Evolutionary conservation across 2,329 filamentous ascomycete genomes (phyloP).

Genomic region (Monosporascus sp.): DNA sequence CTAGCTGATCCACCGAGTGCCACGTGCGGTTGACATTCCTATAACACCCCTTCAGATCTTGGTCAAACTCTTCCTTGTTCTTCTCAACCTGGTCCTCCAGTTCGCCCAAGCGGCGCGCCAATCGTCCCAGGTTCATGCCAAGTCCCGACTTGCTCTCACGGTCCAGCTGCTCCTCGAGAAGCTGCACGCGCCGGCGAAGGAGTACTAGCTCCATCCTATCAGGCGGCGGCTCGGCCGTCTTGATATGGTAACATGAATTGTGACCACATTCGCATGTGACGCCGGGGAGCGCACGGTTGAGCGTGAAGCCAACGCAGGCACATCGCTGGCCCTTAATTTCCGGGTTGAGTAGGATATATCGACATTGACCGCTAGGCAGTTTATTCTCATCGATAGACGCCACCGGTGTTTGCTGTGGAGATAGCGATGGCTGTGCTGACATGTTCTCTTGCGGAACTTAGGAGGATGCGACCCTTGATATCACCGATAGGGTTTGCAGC

Average conservation of each 20-base stretch:
- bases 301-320: conserved; percentile 52
- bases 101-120: conserved; percentile 41
- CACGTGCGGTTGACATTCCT: conserved; percentile 50
- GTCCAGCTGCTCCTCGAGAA: conserved; percentile 40
- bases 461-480: conserved; percentile 8
- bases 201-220: conserved; percentile 44
- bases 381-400: conserved; percentile 35
- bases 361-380: conserved; percentile 53
- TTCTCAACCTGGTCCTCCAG: conserved; percentile 52
- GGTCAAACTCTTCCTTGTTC: conserved; percentile 43
- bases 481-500: conserved; percentile 13
- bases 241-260: conserved; percentile 53
- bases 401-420: conserved; percentile 19
- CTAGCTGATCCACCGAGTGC: conserved; percentile 44
- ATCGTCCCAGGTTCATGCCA: conserved; percentile 22
- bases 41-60: conserved; percentile 51
- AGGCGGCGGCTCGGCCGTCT: conserved; percentile 37
- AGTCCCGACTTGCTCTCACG: conserved; percentile 32
- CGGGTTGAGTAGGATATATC: conserved; percentile 52
- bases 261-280: conserved; percentile 56
- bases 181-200: conserved; percentile 40
- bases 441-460: conserved; percentile 14
- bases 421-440: conserved; percentile 23
- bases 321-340: conserved; percentile 55
- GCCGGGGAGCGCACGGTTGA: conserved; percentile 48